Conservation (phyloP, 139 green algal species). For the Diplosphaera chodatii region DNA sequence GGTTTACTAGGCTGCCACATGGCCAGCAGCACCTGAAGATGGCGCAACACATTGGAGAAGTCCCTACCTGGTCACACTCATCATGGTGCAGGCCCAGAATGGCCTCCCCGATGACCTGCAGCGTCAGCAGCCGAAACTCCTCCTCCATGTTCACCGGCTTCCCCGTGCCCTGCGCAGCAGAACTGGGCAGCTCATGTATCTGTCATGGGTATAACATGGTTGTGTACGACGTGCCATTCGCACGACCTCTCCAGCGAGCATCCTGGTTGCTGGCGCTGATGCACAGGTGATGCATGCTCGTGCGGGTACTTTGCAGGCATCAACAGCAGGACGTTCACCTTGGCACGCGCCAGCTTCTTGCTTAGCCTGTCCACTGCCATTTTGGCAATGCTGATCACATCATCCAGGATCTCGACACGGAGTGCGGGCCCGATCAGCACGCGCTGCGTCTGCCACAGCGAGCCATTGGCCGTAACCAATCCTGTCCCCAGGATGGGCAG, state of each 20-base stretch:
- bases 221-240: too few relatives aligned
- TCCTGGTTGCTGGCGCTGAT: too few relatives aligned
- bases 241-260: too few relatives aligned
- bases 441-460: conserved; percentile 86
- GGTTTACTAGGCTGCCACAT: too few relatives aligned
- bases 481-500: conserved; percentile 88
- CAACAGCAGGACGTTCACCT: background rate
- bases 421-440: conserved; percentile 78
- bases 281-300: too few relatives aligned
- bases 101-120: conserved; percentile 91
- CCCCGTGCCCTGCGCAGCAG: background rate
- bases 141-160: conserved; percentile 74
- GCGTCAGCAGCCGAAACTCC: conserved; percentile 84
- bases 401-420: conserved; percentile 83
- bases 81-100: conserved; percentile 76
- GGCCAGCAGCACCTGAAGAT: too few relatives aligned
- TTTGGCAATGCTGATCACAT: conserved; percentile 76
- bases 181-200: too few relatives aligned
- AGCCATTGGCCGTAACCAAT: conserved; percentile 84
- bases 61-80: conserved; percentile 77
- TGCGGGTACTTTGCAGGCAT: too few relatives aligned
- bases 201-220: too few relatives aligned
- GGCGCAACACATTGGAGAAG: too few relatives aligned
- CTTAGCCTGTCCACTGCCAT: conserved; percentile 59
- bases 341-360: conserved; percentile 58